phyloP scores from a whole-genome alignment of 208 protist genomes.

The Leishmania turanica region DNA sequence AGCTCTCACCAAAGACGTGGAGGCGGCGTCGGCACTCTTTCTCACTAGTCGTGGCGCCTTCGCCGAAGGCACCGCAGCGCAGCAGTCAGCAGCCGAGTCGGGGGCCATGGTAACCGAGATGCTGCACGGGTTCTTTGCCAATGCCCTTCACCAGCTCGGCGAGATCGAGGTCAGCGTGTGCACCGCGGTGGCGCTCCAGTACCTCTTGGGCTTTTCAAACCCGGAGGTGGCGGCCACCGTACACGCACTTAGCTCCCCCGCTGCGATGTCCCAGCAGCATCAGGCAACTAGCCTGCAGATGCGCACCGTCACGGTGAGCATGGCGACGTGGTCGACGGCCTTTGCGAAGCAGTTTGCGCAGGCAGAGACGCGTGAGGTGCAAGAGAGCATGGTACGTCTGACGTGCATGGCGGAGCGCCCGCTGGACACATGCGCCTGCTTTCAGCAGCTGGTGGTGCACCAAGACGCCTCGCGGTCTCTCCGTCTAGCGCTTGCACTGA shows the following conservation, averaged over 20 bases:
- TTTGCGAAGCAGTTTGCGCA: constrained; percentile 32
- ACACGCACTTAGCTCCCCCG: constrained; percentile 28
- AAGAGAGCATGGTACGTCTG: constrained; percentile 50
- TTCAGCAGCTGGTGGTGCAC: constrained; percentile 78
- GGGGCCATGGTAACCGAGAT: constrained; percentile 40
- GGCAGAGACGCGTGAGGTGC: constrained; percentile 23
- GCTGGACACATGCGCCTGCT: constrained; percentile 63
- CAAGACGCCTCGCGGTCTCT: constrained; percentile 43
- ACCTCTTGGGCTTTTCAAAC: constrained; percentile 40
- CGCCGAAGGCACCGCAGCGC: constrained; percentile 2
- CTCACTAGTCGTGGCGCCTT: neutral
- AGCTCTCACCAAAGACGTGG: constrained; percentile 45
- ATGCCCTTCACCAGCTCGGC: constrained; percentile 46
- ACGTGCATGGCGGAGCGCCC: constrained; percentile 83
- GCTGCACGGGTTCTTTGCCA: constrained; percentile 39
- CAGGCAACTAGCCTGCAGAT: constrained; percentile 11
- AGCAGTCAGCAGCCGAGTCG: constrained; percentile 9
- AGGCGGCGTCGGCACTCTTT: constrained; percentile 36
- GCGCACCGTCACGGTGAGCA: constrained; percentile 26
- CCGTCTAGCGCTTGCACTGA: constrained; percentile 59
- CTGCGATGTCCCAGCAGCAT: constrained; percentile 14
- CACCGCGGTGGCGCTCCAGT: constrained; percentile 54
- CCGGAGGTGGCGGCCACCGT: constrained; percentile 20
- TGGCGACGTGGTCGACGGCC: constrained; percentile 21
- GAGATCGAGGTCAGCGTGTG: constrained; percentile 67